phyloP scores from a whole-genome alignment of 2,329 filamentous ascomycete species.

The Fusarium torulosum region DNA sequence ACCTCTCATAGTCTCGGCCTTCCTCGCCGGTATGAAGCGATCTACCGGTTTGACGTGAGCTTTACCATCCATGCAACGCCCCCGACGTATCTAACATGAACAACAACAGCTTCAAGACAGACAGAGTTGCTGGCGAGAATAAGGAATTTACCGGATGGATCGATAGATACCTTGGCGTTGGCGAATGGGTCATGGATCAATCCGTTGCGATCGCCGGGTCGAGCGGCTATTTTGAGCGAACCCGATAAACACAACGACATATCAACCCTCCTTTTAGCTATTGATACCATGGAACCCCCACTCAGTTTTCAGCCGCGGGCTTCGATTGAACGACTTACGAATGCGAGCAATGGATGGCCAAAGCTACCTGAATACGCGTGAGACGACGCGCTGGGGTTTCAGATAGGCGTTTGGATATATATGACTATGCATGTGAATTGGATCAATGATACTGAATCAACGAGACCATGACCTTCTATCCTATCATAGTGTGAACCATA shows the following conservation, averaged over 20 bases:
- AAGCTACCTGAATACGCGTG: conserved; percentile 21
- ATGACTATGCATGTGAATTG: conserved; percentile 44
- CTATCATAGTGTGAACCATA: not conserved
- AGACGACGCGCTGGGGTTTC: conserved; percentile 34
- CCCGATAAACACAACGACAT: conserved; percentile 65
- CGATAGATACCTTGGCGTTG: conserved; percentile 91
- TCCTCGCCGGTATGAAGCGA: conserved; percentile 96
- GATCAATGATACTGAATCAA: conserved; percentile 41
- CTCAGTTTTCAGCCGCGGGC: conserved; percentile 16
- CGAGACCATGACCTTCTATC: conserved; percentile 16
- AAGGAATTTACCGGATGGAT: conserved; percentile 90
- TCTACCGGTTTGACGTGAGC: conserved; percentile 98
- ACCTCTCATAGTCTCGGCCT: conserved; percentile 81
- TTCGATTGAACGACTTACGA: conserved; percentile 33
- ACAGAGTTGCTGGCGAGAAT: conserved; percentile 82
- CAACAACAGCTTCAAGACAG: conserved; percentile 82
- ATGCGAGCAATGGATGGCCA: conserved; percentile 16
- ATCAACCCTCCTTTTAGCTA: conserved; percentile 11
- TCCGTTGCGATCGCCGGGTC: conserved; percentile 91
- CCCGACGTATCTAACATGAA: conserved; percentile 38
- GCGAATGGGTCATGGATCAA: conserved; percentile 98
- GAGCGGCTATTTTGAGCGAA: conserved; percentile 92
- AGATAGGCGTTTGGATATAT: conserved; percentile 47
- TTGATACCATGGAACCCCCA: conserved; percentile 38
- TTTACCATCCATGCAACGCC: conserved; percentile 9